Percentiles rank a stretch among this genome's conserved stretches.
Conservation (phyloP, 1,284 basidiomycete species). For the Trichosporon faecale region DNA sequence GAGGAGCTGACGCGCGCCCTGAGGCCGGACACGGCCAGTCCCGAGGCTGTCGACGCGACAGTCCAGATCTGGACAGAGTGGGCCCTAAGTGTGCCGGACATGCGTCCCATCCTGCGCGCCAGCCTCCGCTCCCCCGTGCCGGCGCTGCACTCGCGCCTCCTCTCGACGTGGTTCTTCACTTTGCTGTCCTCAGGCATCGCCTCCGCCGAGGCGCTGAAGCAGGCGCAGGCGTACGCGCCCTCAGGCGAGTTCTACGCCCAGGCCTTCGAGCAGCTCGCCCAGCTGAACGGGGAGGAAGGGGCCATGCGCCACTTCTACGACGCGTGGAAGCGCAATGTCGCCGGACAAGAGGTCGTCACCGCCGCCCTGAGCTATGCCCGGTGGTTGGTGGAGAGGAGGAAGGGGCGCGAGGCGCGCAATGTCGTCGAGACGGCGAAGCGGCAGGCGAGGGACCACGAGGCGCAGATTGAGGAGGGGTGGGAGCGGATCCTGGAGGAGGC, state of each 20-base stretch:
- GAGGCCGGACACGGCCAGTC: constrained; percentile 12
- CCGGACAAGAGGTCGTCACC: constrained; percentile 23
- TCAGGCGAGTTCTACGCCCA: constrained; percentile 27
- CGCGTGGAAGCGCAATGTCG: constrained; percentile 29
- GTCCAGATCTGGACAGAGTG: constrained; percentile 33
- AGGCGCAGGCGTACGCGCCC: constrained; percentile 29
- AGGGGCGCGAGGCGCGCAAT: constrained; percentile 30
- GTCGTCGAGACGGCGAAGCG: constrained; percentile 32
- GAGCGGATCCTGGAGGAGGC: constrained; percentile 23
- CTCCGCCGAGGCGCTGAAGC: constrained; percentile 7
- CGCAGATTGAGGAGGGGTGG: constrained; percentile 30
- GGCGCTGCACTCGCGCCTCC: constrained; percentile 28
- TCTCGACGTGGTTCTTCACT: constrained; percentile 25
- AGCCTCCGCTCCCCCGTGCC: constrained; percentile 28
- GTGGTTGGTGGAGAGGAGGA: constrained; percentile 29
- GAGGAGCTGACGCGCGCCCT: constrained; percentile 26
- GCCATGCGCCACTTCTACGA: constrained; percentile 32
- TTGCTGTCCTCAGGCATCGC: constrained; percentile 11
- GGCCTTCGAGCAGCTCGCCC: constrained; percentile 29
- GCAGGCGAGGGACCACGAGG: constrained; percentile 29
- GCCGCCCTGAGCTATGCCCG: constrained; percentile 32
- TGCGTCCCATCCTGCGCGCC: constrained; percentile 24
- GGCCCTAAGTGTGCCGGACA: constrained; percentile 24
- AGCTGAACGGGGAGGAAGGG: constrained; percentile 15
- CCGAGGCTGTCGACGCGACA: constrained; percentile 24